Evolutionary conservation across 305 asterid genomes (phyloP).

Genomic region (Fraxinus velutina): DNA sequence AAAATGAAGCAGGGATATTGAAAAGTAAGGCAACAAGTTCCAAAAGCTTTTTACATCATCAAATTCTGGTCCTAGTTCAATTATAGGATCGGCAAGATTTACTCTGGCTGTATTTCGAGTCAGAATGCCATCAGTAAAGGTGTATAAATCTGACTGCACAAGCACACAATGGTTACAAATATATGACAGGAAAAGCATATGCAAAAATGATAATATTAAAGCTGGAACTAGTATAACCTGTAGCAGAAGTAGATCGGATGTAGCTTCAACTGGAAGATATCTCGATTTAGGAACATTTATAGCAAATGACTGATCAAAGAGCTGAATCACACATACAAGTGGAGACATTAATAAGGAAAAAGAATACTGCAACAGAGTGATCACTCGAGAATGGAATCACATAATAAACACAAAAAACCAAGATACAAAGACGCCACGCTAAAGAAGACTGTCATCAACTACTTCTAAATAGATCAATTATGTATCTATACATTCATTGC

Average conservation of each 20-base stretch:
- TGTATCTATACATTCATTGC: not conserved
- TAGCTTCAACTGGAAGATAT: slow-evolving; percentile 68
- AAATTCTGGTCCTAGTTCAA: slow-evolving; percentile 72
- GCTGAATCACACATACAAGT: slow-evolving; percentile 43
- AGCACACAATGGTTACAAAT: slow-evolving; percentile 24
- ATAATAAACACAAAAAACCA: not conserved
- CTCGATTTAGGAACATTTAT: slow-evolving; percentile 66
- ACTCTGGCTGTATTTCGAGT: slow-evolving; percentile 61
- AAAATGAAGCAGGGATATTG: slow-evolving; percentile 10
- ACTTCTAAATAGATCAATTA: slow-evolving; percentile 13
- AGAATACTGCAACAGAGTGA: not conserved
- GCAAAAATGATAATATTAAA: slow-evolving; percentile 5
- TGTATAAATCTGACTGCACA: slow-evolving; percentile 81
- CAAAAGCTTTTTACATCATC: slow-evolving; percentile 42
- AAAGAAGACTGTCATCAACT: slow-evolving; percentile 10
- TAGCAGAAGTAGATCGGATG: slow-evolving; percentile 72
- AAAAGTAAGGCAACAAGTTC: slow-evolving; percentile 21
- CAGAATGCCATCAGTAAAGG: slow-evolving; percentile 51
- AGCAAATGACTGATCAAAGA: slow-evolving; percentile 55
- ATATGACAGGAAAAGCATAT: slow-evolving; percentile 10
- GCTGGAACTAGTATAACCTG: slow-evolving; percentile 49
- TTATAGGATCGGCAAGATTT: slow-evolving; percentile 64
- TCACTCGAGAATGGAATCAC: not conserved
- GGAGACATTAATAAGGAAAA: slow-evolving; percentile 11
- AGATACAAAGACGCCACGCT: not conserved